These are phyloP conservation scores for Talaromyces funiculosus DNA, from an alignment of 2,329 filamentous ascomycete species.

Conservation along the genomic window DNA sequence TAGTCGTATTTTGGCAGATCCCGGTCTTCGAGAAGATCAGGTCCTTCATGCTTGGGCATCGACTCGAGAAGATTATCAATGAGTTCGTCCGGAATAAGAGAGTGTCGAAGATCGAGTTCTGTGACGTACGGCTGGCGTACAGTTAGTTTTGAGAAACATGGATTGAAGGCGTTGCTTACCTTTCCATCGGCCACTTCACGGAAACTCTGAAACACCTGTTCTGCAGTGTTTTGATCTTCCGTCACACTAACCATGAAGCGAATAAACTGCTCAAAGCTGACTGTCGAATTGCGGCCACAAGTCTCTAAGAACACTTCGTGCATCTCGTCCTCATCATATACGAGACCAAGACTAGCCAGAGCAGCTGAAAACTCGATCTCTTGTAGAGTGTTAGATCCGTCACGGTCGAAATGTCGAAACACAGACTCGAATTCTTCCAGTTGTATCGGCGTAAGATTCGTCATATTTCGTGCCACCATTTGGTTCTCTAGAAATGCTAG, in stretches of 20 bases:
- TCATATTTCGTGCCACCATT: constrained; percentile 97
- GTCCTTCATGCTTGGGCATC: constrained; percentile 78
- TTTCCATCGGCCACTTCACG: constrained; percentile 96
- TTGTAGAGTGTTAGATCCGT: constrained; percentile 80
- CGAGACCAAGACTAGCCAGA: constrained; percentile 85
- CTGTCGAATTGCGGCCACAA: constrained; percentile 63
- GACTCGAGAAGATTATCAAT: constrained; percentile 86
- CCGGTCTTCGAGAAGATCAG: constrained; percentile 78
- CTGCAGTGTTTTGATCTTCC: constrained; percentile 96
- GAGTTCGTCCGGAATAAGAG: constrained; percentile 90
- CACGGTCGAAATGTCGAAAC: constrained; percentile 95
- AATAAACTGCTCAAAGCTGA: constrained; percentile 98
- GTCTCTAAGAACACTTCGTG: constrained; percentile 88
- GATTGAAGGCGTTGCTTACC: constrained; percentile 37
- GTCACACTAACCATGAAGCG: constrained; percentile 99
- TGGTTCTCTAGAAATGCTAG: constrained; percentile 96
- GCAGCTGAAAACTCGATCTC: constrained; percentile 96
- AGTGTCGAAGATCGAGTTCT: constrained; percentile 92
- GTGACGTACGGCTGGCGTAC: constrained; percentile 74
- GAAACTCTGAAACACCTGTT: constrained; percentile 98
- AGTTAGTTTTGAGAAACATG: neutral
- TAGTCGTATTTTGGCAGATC: constrained; percentile 90
- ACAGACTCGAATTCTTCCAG: constrained; percentile 98
- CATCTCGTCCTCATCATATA: constrained; percentile 98
- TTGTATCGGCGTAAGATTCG: constrained; percentile 95